A percentile compares a stretch with the other conserved stretches of the same genome.
phyloP scores from a whole-genome alignment of 768 basidiomycete genomes.

The Agrocybe pediades region DNA sequence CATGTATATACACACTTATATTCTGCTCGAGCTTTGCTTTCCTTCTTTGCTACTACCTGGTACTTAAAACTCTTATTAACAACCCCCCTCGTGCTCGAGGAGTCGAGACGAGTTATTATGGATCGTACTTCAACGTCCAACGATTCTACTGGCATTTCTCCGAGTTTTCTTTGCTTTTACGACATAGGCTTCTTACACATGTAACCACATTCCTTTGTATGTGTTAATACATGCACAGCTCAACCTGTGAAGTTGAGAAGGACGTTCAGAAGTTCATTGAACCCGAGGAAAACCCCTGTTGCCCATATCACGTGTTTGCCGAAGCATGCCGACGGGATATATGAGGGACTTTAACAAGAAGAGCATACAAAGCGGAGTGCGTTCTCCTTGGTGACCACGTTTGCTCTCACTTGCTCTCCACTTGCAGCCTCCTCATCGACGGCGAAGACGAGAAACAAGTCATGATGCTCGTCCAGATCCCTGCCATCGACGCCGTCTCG shows the following conservation, averaged over 20 bases:
- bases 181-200: not conserved
- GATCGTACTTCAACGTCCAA: not conserved
- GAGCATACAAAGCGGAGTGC: too few relatives aligned
- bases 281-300: too few relatives aligned
- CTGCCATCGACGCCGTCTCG: slow-evolving; percentile 15
- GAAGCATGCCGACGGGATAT: too few relatives aligned
- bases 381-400: slow-evolving; percentile 13
- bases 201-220: not conserved
- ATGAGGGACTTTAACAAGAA: too few relatives aligned
- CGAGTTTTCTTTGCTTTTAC: not conserved
- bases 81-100: too few relatives aligned
- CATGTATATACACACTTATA: not conserved
- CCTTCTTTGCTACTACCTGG: too few relatives aligned
- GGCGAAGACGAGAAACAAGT: slow-evolving; percentile 1
- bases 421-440: slow-evolving; percentile 1
- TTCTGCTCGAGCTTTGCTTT: not conserved
- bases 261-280: too few relatives aligned
- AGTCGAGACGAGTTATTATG: too few relatives aligned
- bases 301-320: too few relatives aligned
- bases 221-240: slow-evolving; percentile 1
- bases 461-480: slow-evolving; percentile 24
- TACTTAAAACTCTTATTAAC: too few relatives aligned
- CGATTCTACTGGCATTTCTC: too few relatives aligned
- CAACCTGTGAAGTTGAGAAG: slow-evolving; percentile 4
- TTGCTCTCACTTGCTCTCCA: slow-evolving; percentile 3